Evolutionary conservation across 768 basidiomycete genomes (phyloP).

Genomic region (Sarcodon aspratus): DNA sequence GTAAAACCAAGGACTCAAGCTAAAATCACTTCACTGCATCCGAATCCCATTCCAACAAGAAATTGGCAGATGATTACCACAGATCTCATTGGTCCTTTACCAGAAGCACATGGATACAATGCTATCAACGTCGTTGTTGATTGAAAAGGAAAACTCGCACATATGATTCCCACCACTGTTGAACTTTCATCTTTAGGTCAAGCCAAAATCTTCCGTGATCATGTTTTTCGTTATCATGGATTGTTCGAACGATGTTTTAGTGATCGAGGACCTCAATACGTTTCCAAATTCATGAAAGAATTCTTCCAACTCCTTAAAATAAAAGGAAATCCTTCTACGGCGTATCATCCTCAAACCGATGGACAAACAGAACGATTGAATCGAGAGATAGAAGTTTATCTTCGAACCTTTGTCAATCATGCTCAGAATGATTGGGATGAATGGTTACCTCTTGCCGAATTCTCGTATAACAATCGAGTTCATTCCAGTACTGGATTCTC

Average conservation of each 20-base stretch:
- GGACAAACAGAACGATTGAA: conserved; percentile 30
- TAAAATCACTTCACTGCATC: not conserved
- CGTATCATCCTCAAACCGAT: conserved; percentile 32
- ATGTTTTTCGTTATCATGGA: conserved; percentile 7
- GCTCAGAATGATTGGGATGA: conserved; percentile 23
- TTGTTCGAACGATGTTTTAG: conserved; percentile 1
- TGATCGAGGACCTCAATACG: conserved; percentile 14
- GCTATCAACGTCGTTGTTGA: conserved; percentile 1
- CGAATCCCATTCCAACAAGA: conserved; percentile 2
- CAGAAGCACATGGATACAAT: conserved; percentile 3
- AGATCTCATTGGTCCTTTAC: conserved; percentile 6
- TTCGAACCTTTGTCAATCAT: conserved; percentile 20
- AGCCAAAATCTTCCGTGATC: conserved; percentile 6
- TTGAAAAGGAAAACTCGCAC: no score
- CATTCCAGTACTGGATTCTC: conserved; percentile 16
- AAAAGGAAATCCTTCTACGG: conserved; percentile 21
- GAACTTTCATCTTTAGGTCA: conserved; percentile 9
- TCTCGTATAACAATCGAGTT: conserved; percentile 20
- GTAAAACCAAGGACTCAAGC: not conserved
- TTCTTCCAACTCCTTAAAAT: conserved; percentile 21
- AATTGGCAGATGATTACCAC: conserved; percentile 7
- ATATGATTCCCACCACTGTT: no score
- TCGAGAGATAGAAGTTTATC: conserved; percentile 26
- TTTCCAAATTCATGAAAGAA: conserved; percentile 18
- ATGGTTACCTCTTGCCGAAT: conserved; percentile 20